These are phyloP conservation scores for Plantago major DNA, from an alignment of 257 asterid genomes.

Conservation along the genomic window DNA sequence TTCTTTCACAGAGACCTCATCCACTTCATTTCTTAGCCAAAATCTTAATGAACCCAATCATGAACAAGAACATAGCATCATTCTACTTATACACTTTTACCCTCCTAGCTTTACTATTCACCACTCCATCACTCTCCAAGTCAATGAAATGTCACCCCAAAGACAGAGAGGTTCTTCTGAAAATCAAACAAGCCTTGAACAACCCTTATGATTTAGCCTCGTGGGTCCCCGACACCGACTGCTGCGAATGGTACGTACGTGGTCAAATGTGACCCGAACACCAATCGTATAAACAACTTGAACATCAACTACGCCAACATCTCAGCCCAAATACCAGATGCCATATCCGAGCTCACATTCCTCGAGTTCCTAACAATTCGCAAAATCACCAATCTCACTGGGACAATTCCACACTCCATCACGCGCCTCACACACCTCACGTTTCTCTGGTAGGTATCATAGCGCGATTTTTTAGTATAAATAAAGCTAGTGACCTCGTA, in stretches of 20 bases:
- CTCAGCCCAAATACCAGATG: conserved; percentile 44
- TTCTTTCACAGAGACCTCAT: too few species aligned
- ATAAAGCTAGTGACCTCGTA: too few species aligned
- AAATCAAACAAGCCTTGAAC: conserved; percentile 40
- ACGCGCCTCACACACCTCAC: conserved; percentile 31
- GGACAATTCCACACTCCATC: conserved; percentile 42
- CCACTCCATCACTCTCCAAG: conserved; percentile 6
- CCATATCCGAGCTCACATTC: conserved; percentile 46
- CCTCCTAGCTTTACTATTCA: conserved; percentile 21
- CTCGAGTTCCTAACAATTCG: conserved; percentile 30
- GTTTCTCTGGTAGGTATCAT: neutral
- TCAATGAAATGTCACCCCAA: conserved; percentile 42
- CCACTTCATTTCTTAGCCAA: too few species aligned
- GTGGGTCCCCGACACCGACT: conserved; percentile 55
- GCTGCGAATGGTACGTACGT: conserved; percentile 53
- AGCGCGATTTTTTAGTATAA: too few species aligned
- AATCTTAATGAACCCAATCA: too few species aligned
- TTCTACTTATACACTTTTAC: conserved; percentile 4
- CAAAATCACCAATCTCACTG: conserved; percentile 48
- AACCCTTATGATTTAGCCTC: conserved; percentile 45
- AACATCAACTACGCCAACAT: conserved; percentile 32
- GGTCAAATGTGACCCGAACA: conserved; percentile 36
- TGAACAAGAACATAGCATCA: too few species aligned
- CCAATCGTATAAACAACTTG: conserved; percentile 40
- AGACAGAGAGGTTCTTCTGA: conserved; percentile 47